Percentiles rank a stretch among this genome's conserved stretches.
Evolutionary conservation across 2,329 filamentous ascomycete genomes (phyloP).

Genomic region (Alternaria sp.): DNA sequence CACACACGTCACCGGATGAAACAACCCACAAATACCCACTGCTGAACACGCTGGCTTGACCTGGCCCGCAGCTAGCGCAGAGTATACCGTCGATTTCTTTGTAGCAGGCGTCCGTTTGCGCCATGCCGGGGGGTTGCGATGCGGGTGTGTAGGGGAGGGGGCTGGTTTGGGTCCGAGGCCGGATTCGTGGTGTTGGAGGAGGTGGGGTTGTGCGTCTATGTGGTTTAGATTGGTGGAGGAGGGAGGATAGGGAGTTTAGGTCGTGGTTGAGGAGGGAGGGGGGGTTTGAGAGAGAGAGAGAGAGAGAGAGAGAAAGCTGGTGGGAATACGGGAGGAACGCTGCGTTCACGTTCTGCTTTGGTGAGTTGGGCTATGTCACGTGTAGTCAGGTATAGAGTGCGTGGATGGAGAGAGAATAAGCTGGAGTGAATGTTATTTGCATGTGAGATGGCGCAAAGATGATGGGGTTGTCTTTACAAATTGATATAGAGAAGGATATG

Average conservation of each 20-base stretch:
- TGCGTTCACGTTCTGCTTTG: too few relatives aligned
- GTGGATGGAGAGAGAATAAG: background rate
- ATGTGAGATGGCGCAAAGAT: background rate
- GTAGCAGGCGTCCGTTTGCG: slow-evolving; percentile 25
- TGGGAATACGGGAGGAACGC: too few relatives aligned
- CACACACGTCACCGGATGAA: slow-evolving; percentile 17
- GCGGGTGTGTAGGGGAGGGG: background rate
- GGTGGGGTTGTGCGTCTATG: slow-evolving; percentile 8
- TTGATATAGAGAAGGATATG: too few relatives aligned
- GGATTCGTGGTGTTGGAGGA: slow-evolving; percentile 9
- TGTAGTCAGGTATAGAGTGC: too few relatives aligned
- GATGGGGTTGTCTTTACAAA: too few relatives aligned
- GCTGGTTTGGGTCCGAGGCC: slow-evolving; percentile 6
- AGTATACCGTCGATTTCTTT: slow-evolving; percentile 27
- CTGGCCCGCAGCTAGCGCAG: slow-evolving; percentile 13
- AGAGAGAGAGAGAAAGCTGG: too few relatives aligned
- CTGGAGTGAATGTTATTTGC: background rate
- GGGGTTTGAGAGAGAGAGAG: background rate
- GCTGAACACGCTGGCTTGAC: slow-evolving; percentile 9
- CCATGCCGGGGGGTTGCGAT: slow-evolving; percentile 7
- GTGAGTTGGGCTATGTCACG: too few relatives aligned
- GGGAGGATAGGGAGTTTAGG: background rate
- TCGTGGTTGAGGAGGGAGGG: background rate
- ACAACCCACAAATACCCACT: slow-evolving; percentile 21
- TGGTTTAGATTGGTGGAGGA: slow-evolving; percentile 5